phyloP scores from a whole-genome alignment of 306 rosid species.

The Cotoneaster glaucophyllus region DNA sequence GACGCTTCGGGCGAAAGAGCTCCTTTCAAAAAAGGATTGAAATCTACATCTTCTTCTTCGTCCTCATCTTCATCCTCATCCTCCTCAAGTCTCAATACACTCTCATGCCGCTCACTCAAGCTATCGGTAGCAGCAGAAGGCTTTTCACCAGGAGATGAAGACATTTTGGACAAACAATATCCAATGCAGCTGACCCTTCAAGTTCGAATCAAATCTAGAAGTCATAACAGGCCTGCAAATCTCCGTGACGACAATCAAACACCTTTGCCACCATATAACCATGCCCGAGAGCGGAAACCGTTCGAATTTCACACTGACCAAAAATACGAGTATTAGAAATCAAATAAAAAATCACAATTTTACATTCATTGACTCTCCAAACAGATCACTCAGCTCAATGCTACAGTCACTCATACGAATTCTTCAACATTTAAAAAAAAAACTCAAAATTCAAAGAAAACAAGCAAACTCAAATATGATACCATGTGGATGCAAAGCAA shows the following conservation, averaged over 20 bases:
- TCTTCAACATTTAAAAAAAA: background rate
- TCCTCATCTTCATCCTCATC: slow-evolving; percentile 49
- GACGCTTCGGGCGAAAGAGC: slow-evolving; percentile 70
- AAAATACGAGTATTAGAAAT: background rate
- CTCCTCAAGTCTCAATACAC: slow-evolving; percentile 31
- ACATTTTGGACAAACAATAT: slow-evolving; percentile 32
- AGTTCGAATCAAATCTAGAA: slow-evolving; percentile 8
- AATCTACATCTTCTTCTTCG: slow-evolving; percentile 71
- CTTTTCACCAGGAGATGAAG: slow-evolving; percentile 27
- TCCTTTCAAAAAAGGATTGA: slow-evolving; percentile 68
- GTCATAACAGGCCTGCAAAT: background rate
- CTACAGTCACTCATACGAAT: background rate
- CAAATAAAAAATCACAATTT: background rate
- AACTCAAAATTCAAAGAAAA: background rate
- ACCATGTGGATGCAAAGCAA: background rate
- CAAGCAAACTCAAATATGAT: background rate
- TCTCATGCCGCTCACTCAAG: slow-evolving; percentile 23
- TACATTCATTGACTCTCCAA: background rate
- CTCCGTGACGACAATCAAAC: slow-evolving; percentile 16
- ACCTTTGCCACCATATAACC: slow-evolving; percentile 25
- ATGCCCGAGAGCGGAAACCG: slow-evolving; percentile 13
- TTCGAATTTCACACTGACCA: background rate
- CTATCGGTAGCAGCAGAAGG: background rate
- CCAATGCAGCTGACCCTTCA: slow-evolving; percentile 1
- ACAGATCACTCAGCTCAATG: background rate